Evolutionary conservation across 169 alveolate genomes (phyloP), one percentile per base, ranked within the genome.

Genomic region (Theileria sp.): DNA sequence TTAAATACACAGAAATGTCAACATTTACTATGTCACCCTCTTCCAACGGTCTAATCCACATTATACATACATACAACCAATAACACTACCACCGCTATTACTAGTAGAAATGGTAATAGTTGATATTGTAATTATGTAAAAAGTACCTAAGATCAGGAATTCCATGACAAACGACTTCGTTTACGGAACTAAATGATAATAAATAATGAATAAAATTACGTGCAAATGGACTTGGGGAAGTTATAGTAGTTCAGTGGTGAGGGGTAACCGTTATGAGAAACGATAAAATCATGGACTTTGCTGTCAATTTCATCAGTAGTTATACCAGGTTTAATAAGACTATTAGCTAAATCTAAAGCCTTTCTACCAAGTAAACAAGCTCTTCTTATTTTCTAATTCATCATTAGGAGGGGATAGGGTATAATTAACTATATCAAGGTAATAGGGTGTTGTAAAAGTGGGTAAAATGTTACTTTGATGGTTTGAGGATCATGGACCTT

Each of bases 101-200:
- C 0, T 28, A 30, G 21, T 44, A 44, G 17, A 13, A 0, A 28
- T 36, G 60, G 72, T 75, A 87, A 25, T 28, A 44, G n/a, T n/a
- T n/a, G n/a, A n/a, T n/a, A n/a, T n/a, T n/a, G n/a, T n/a, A n/a
- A 30, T 6, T 25, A 34, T 28, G n/a, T 21, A 13, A 61, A 26
- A 61, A 82, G 9, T 97, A 94, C 80, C 99, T 89, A 23, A 80
- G 78, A 88, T 97, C 99, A 30, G 99, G 99, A 56, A 98, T 97
- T 28, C 99, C 99, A 89, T 98, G 99, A 80, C 99, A 98, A 25
- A 97, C 96, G 32, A 96, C 98, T 87, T 98, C 99, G 81, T 98
- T 98, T 17, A 97, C 98, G 49, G 99, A 94, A 34, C 88, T 32
- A 17, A 21, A 19, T 54, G 13, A 74, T 44, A 9, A 69, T 17